Conservation (phyloP, 139 green algal species). For the Auxenochlorella protothecoides region DNA sequence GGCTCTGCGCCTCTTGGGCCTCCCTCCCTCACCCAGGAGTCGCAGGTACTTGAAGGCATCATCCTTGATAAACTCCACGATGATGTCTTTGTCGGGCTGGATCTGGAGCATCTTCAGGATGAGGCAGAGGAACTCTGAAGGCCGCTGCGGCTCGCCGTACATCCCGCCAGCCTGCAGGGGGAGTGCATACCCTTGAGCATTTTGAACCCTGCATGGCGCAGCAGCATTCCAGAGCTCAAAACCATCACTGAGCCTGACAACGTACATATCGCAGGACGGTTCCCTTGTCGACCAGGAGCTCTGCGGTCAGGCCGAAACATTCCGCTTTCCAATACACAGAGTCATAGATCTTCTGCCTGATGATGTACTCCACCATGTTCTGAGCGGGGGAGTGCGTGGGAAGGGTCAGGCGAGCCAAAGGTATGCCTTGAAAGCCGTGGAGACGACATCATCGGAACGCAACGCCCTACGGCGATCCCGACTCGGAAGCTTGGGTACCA, state of each 20-base stretch:
- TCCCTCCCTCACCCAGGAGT: slow-evolving; percentile 49
- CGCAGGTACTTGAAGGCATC: slow-evolving; percentile 96
- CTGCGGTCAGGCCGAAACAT: slow-evolving; percentile 93
- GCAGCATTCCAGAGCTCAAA: too few relatives aligned
- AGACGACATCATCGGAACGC: neutral
- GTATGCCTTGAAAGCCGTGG: neutral
- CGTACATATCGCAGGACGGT: slow-evolving; percentile 66
- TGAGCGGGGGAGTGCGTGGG: slow-evolving; percentile 22
- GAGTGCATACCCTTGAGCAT: neutral
- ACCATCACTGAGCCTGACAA: too few relatives aligned
- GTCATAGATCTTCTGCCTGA: slow-evolving; percentile 85
- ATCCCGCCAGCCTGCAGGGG: slow-evolving; percentile 64
- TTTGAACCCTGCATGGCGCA: too few relatives aligned
- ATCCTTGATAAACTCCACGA: slow-evolving; percentile 97
- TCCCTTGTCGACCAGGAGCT: slow-evolving; percentile 89
- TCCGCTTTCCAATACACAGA: slow-evolving; percentile 95
- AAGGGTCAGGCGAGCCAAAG: neutral
- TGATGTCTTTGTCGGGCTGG: slow-evolving; percentile 93
- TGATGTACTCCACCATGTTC: slow-evolving; percentile 90
- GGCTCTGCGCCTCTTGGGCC: too few relatives aligned
- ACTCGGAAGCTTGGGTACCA: too few relatives aligned
- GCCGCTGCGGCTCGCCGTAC: slow-evolving; percentile 69
- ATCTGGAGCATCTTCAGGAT: slow-evolving; percentile 97
- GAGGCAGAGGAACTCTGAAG: slow-evolving; percentile 90
- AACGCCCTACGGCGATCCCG: neutral